phyloP scores from a whole-genome alignment of 2,329 filamentous ascomycete genomes.

The Exophiala spinifera region DNA sequence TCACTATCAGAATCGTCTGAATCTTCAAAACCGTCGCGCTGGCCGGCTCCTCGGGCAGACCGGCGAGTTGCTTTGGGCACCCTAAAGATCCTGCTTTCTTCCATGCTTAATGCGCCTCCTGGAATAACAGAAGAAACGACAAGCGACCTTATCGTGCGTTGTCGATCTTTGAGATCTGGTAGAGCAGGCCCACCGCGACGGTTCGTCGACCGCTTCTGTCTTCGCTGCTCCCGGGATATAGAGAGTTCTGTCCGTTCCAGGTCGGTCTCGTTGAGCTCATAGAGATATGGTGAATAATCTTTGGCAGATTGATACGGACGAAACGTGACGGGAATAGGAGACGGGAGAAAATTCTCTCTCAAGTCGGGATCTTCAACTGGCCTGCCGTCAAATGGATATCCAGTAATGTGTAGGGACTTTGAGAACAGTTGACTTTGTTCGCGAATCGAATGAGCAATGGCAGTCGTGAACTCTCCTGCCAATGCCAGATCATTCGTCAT shows the following conservation, averaged over 20 bases:
- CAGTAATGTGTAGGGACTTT: conserved; percentile 85
- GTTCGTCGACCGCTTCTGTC: conserved; percentile 94
- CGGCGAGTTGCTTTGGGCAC: conserved; percentile 60
- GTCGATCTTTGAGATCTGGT: conserved; percentile 93
- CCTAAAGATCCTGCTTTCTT: conserved; percentile 86
- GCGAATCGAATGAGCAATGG: conserved; percentile 95
- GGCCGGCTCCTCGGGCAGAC: conserved; percentile 52
- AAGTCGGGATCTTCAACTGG: conserved; percentile 91
- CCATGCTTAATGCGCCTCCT: conserved; percentile 73
- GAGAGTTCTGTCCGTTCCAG: conserved; percentile 87
- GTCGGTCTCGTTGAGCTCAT: conserved; percentile 87
- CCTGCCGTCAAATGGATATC: conserved; percentile 91
- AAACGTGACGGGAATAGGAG: conserved; percentile 78
- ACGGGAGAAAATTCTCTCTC: conserved; percentile 77
- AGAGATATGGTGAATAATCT: conserved; percentile 89
- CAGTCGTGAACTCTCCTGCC: conserved; percentile 92
- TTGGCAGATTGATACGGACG: conserved; percentile 88
- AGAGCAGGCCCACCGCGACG: conserved; percentile 85
- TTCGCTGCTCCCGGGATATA: conserved; percentile 86
- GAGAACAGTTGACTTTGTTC: conserved; percentile 95
- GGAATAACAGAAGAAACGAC: conserved; percentile 91
- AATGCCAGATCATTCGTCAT: conserved; percentile 90
- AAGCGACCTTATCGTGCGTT: conserved; percentile 86
- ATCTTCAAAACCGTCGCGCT: conserved; percentile 63
- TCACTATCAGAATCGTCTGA: conserved; percentile 84